Evolutionary conservation across 148 eudicot species (phyloP).

Genomic region (Polygonum aviculare): DNA sequence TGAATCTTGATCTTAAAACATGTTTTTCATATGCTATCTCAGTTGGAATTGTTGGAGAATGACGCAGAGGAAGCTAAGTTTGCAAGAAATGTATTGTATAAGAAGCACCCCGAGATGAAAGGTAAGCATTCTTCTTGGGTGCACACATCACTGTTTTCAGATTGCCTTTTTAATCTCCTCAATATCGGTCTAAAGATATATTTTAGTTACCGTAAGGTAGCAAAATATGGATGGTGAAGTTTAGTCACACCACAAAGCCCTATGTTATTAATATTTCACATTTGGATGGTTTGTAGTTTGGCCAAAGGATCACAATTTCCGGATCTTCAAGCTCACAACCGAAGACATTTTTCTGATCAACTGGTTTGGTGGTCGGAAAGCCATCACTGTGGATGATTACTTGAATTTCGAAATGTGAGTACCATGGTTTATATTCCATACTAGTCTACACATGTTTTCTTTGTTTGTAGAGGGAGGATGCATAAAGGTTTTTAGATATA

Average conservation of each 20-base stretch:
- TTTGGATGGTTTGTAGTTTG: constrained; percentile 6
- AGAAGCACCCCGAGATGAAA: no score
- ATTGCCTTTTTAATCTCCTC: background rate
- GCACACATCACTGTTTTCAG: no score
- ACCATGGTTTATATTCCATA: background rate
- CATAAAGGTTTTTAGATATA: no score
- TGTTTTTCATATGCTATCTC: constrained; percentile 14
- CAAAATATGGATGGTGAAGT: background rate
- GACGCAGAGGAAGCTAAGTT: no score
- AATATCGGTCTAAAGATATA: background rate
- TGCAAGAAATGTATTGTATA: no score
- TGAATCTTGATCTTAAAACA: background rate
- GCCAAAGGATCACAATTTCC: no score
- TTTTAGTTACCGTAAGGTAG: background rate
- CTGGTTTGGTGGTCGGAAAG: no score
- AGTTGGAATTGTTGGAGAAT: constrained; percentile 63
- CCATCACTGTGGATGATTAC: constrained; percentile 74
- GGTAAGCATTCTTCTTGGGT: no score
- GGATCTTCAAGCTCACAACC: no score
- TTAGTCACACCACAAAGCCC: background rate
- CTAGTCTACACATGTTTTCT: no score
- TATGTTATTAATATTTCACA: background rate
- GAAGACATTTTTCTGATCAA: no score
- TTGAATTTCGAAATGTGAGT: constrained; percentile 50
- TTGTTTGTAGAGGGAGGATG: background rate